Percentiles rank a stretch among this genome's conserved stretches.
These are phyloP conservation scores for Quercus lobata DNA, from an alignment of 331 rosid genomes.

Conservation along the genomic window DNA sequence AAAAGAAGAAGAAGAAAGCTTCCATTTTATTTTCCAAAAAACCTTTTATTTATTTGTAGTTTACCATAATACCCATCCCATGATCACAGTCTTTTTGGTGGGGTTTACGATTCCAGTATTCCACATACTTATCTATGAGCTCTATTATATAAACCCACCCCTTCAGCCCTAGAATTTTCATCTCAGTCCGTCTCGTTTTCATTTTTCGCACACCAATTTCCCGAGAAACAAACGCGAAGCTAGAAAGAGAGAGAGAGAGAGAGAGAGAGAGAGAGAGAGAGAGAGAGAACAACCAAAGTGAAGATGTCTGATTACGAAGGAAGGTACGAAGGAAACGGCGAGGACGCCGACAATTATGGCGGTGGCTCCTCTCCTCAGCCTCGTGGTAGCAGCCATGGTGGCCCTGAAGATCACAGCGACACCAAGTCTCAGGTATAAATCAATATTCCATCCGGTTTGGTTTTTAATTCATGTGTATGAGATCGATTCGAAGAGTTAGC, in stretches of 20 bases:
- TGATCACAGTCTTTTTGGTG: too few relatives aligned
- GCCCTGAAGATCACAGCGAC: conserved; percentile 51
- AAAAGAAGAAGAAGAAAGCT: too few relatives aligned
- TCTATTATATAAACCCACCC: neutral
- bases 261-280: neutral
- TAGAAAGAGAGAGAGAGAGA: neutral
- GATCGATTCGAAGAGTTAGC: neutral
- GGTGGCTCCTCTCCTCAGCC: conserved; percentile 65
- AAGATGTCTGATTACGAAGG: conserved; percentile 80
- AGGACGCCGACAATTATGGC: conserved; percentile 40
- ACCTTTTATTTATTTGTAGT: too few relatives aligned
- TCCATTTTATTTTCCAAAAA: too few relatives aligned
- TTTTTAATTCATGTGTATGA: neutral
- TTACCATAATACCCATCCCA: too few relatives aligned
- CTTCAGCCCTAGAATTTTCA: conserved; percentile 28
- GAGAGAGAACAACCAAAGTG: neutral
- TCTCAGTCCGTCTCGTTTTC: neutral
- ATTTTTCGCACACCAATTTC: conserved; percentile 3
- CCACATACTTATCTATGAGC: too few relatives aligned
- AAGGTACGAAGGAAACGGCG: conserved; percentile 70
- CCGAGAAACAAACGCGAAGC: conserved; percentile 2
- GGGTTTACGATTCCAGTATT: too few relatives aligned
- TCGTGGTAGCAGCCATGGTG: conserved; percentile 35
- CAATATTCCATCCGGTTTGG: neutral
- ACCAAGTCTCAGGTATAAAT: conserved; percentile 66